phyloP scores from a whole-genome alignment of 1,284 basidiomycete genomes.

The Calocybe gambosa region DNA sequence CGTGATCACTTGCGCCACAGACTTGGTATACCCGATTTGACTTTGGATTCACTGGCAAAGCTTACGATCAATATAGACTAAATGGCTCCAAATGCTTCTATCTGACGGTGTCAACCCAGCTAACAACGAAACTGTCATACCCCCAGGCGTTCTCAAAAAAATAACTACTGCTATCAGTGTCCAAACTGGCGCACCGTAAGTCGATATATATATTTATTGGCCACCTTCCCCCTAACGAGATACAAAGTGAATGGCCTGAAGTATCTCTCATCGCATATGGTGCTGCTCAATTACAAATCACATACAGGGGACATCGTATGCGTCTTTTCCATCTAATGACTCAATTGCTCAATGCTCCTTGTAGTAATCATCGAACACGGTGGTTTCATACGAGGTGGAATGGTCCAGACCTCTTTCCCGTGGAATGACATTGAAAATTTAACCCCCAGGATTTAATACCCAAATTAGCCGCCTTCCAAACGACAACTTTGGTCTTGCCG shows the following conservation, averaged over 20 bases:
- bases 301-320: slow-evolving; percentile 24
- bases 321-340: not conserved
- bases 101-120: slow-evolving; percentile 26
- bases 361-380: slow-evolving; percentile 23
- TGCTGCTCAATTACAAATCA: slow-evolving; percentile 24
- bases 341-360: not conserved
- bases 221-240: not conserved
- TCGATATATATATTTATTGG: not conserved
- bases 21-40: slow-evolving; percentile 10
- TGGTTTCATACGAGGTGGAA: slow-evolving; percentile 21
- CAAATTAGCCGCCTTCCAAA: slow-evolving; percentile 20
- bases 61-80: slow-evolving; percentile 7
- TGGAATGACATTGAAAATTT: not conserved
- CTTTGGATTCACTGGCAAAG: not conserved
- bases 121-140: slow-evolving; percentile 25
- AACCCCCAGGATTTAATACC: slow-evolving; percentile 24
- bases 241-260: slow-evolving; percentile 8
- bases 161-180: slow-evolving; percentile 19
- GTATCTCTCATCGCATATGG: slow-evolving; percentile 24
- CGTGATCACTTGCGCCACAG: slow-evolving; percentile 21
- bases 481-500: slow-evolving; percentile 27
- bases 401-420: not conserved
- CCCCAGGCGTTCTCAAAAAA: slow-evolving; percentile 20
- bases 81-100: slow-evolving; percentile 30
- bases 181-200: slow-evolving; percentile 3